Base-by-base conservation (phyloP, 371 early-diverging fungal genomes). In the Fennellomyces sp. region DNA sequence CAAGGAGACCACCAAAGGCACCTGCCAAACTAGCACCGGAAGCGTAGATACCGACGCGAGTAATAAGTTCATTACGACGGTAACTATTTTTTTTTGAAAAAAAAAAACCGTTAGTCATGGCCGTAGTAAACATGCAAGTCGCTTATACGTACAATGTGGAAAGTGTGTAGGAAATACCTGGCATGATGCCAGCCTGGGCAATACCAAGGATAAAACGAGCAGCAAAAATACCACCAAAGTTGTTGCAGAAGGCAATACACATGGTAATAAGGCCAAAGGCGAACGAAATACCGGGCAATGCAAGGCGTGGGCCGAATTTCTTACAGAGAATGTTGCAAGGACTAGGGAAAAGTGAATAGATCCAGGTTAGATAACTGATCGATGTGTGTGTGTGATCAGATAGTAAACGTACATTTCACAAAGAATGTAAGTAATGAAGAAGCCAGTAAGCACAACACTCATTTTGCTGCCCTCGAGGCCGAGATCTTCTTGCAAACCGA, bases 81-180 rank as follows among this genome's bases (percentile, higher is more conserved):
- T 68, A 68, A 23, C 65, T 64, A n/a, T n/a, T n/a, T n/a, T n/a
- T n/a, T n/a, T n/a, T n/a, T n/a, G n/a, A n/a, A n/a, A n/a, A 58
- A 4, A 28, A 39, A 11, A 33, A 33, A 33, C 13, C 23, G 27
- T 15, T 19, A 52, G 8, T 13, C 26, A 8, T 13, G 28, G 29
- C 5, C 31, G 10, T 39, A 11, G 17, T 39, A n/a, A 39, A 17
- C 4, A 39, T 15, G 10, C 17, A n/a, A 6, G 17, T 11, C 2
- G 29, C 1, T 2, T 30, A 8, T 1, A 55, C 65, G 53, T 64
- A 60, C 65, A 68, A 68, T 2, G 68, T 68, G 11, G 89, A 84
- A 33, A 90, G 70, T 72, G 83, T 81, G 47, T 76, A 86, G 2
- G 88, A 70, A 5, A 85, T 81, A 1, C 88, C 91, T 1, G 91